Conservation (phyloP, 2,329 filamentous ascomycete species). For the Hypoxylon sp. region DNA sequence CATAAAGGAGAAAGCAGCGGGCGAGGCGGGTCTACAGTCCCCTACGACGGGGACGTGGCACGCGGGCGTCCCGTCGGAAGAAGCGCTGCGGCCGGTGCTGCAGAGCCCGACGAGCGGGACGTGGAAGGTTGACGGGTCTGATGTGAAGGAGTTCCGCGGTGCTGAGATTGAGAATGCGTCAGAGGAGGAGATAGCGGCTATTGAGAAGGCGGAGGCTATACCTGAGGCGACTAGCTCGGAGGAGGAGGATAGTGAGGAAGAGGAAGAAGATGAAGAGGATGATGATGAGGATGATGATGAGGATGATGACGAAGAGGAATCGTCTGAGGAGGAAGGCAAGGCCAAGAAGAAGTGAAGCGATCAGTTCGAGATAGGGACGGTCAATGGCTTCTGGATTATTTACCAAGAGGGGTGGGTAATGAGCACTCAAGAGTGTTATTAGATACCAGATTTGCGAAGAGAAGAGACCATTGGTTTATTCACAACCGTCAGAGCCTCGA, state of each 20-base stretch:
- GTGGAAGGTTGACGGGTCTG: slow-evolving; percentile 56
- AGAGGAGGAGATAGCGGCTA: slow-evolving; percentile 56
- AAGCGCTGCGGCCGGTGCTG: slow-evolving; percentile 52
- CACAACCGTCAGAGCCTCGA: slow-evolving; percentile 3
- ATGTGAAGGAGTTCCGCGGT: slow-evolving; percentile 45
- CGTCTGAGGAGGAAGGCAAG: slow-evolving; percentile 44
- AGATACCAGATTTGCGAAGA: slow-evolving; percentile 34
- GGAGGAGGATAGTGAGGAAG: slow-evolving; percentile 52
- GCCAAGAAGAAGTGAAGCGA: slow-evolving; percentile 34
- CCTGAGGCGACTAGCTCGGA: slow-evolving; percentile 57
- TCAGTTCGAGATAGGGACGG: neutral
- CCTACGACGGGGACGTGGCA: slow-evolving; percentile 62
- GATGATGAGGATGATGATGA: slow-evolving; percentile 48
- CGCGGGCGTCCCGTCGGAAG: slow-evolving; percentile 42
- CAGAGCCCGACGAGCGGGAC: slow-evolving; percentile 60
- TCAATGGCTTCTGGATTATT: slow-evolving; percentile 2
- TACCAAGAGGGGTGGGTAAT: slow-evolving; percentile 4
- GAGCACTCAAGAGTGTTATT: slow-evolving; percentile 6
- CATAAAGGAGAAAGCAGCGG: slow-evolving; percentile 32
- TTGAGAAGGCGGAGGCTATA: slow-evolving; percentile 58
- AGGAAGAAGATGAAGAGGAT: slow-evolving; percentile 49
- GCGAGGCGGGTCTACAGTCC: slow-evolving; percentile 58
- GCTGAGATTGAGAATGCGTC: slow-evolving; percentile 53
- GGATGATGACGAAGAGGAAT: slow-evolving; percentile 19
- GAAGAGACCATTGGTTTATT: slow-evolving; percentile 14